A percentile compares a stretch with the other conserved stretches of the same genome.
Conservation (phyloP, 2,329 filamentous ascomycete genomes). For the Colletotrichum horii region DNA sequence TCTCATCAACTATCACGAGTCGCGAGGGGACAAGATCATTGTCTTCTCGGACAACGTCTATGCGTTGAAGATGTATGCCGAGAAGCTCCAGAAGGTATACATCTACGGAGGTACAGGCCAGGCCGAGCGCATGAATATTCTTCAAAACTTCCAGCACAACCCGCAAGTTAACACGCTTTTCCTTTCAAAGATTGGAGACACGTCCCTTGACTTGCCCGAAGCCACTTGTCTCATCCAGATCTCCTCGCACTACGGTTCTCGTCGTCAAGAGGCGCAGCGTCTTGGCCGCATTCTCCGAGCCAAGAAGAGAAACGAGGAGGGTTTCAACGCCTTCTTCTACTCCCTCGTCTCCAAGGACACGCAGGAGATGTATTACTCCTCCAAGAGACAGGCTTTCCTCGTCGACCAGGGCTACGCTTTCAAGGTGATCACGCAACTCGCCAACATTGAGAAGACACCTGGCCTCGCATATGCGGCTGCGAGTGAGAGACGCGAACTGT, state of each 20-base stretch:
- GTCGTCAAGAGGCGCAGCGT: slow-evolving; percentile 93
- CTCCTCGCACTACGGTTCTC: slow-evolving; percentile 95
- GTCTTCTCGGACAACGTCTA: slow-evolving; percentile 99
- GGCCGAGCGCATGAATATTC: slow-evolving; percentile 81
- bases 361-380: slow-evolving; percentile 96
- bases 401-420: slow-evolving; percentile 99
- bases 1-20: slow-evolving; percentile 97
- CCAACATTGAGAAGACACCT: slow-evolving; percentile 85
- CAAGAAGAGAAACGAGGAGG: slow-evolving; percentile 95
- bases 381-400: slow-evolving; percentile 94
- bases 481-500: slow-evolving; percentile 80
- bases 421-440: slow-evolving; percentile 96
- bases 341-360: slow-evolving; percentile 97
- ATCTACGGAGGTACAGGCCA: slow-evolving; percentile 92
- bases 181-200: slow-evolving; percentile 96
- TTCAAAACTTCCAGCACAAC: slow-evolving; percentile 96
- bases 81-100: slow-evolving; percentile 83
- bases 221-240: slow-evolving; percentile 97
- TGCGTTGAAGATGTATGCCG: slow-evolving; percentile 83
- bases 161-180: slow-evolving; percentile 91
- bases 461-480: slow-evolving; percentile 81
- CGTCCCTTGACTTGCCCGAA: slow-evolving; percentile 95
- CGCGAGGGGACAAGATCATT: slow-evolving; percentile 94
- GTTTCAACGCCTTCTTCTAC: slow-evolving; percentile 99
- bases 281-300: slow-evolving; percentile 92